These are phyloP conservation scores for Pyronema omphalodes DNA, from an alignment of 495 filamentous ascomycete genomes.

Conservation along the genomic window DNA sequence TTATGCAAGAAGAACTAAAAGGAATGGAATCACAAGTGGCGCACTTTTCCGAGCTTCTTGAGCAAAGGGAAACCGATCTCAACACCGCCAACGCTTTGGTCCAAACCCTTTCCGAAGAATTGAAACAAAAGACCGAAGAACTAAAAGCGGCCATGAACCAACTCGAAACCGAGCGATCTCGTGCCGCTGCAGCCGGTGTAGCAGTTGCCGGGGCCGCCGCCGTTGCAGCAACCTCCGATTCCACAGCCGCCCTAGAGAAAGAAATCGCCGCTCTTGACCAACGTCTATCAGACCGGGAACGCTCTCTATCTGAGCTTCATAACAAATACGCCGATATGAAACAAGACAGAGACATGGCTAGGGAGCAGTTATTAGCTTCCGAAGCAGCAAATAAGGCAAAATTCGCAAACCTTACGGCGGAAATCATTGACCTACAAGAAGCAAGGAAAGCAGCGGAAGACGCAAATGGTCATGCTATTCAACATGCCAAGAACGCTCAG, in stretches of 20 bases:
- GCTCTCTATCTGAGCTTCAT: slow-evolving; percentile 34
- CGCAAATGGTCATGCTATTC: slow-evolving; percentile 1
- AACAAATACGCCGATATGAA: slow-evolving; percentile 30
- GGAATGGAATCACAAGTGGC: slow-evolving; percentile 30
- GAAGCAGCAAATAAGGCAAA: slow-evolving; percentile 10
- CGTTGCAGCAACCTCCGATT: slow-evolving; percentile 35
- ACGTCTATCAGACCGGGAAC: slow-evolving; percentile 28
- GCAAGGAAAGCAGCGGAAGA: slow-evolving; percentile 11
- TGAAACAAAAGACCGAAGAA: slow-evolving; percentile 25
- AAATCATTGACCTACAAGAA: slow-evolving; percentile 11
- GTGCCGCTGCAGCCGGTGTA: slow-evolving; percentile 1
- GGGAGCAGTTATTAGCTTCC: slow-evolving; percentile 15
- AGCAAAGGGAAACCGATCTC: slow-evolving; percentile 19
- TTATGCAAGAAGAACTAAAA: slow-evolving; percentile 66
- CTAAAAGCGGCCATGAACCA: slow-evolving; percentile 30
- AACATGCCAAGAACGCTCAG: slow-evolving; percentile 11
- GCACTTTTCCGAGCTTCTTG: slow-evolving; percentile 11
- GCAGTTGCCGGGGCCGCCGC: slow-evolving; percentile 2
- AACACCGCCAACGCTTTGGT: slow-evolving; percentile 9
- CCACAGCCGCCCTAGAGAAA: slow-evolving; percentile 35
- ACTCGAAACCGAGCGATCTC: slow-evolving; percentile 30
- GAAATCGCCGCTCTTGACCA: slow-evolving; percentile 37
- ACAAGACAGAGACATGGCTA: slow-evolving; percentile 27
- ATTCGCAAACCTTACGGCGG: slow-evolving; percentile 14
- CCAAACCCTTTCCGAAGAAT: slow-evolving; percentile 16